Base-by-base conservation (phyloP, 176 grass and related monocot genomes). In the Alloteropsis semialata region DNA sequence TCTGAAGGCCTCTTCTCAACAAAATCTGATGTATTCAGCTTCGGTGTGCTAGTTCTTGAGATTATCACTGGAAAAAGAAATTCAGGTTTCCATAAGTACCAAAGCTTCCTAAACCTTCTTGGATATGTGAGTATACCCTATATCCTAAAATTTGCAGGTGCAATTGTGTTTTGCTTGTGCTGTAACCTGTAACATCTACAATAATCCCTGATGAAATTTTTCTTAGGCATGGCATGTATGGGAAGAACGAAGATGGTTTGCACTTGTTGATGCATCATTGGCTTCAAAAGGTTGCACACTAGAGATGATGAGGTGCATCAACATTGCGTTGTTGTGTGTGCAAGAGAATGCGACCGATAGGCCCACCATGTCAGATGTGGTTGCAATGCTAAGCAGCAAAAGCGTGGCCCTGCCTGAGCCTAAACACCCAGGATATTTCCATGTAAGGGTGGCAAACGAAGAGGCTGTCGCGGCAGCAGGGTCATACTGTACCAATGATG, bases 371-470 rank as follows among this genome's bases (percentile, higher is more conserved):
- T 70, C 41, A 45, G 41, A 45, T 10, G 67, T 70, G 24, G 69
- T 42, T 25, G 65, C 65, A 25, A 68, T 68, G 65, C 65, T 68
- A 68, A 22, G 65, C 11, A 68, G 65, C 22, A 22, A 68, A 5
- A 25, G 5, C 37, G 19, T 68, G 10, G 11, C 21, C 65, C 65
- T 68, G 7, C 65, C 11, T 42, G 37, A 68, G 37, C 65, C 65
- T n/a, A 68, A 42, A 22, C 65, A 68, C 65, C 65, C 37, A 68
- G 65, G 65, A 68, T 68, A 68, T 68, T 68, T 68, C 65, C 65
- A 68, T 5, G 65, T 39, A 68, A 41, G 65, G 37, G 37, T 68
- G 22, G 65, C 65, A 14, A n/a, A 68, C 10, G 65, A 68, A 68
- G 37, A 68, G 37, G 22, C 12, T 4, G 14, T 12, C 10, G 9